Conservation (phyloP, 192 early-diverging fungal genomes). For the Powellomyces hirtus region DNA sequence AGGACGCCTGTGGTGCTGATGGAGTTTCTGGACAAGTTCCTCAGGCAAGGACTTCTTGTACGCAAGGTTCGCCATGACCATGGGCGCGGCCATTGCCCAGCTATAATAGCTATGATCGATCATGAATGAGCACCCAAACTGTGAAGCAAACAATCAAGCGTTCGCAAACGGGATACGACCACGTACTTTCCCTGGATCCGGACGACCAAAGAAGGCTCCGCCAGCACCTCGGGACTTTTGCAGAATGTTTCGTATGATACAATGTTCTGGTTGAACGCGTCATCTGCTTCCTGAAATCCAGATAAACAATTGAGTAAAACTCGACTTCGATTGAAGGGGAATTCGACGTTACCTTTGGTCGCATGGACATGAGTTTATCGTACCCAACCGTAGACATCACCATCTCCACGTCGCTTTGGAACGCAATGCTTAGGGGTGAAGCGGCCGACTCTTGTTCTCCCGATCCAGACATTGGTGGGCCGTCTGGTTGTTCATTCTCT, state of each 20-base stretch:
- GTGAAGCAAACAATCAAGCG: background rate
- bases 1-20: background rate
- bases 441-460: background rate
- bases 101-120: conserved; percentile 62
- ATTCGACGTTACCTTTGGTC: no score
- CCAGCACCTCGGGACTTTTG: conserved; percentile 52
- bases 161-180: background rate
- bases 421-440: conserved; percentile 25
- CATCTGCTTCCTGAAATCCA: conserved; percentile 39
- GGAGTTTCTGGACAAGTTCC: conserved; percentile 10
- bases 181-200: conserved; percentile 52
- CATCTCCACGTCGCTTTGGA: conserved; percentile 23
- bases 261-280: conserved; percentile 48
- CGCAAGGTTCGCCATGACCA: conserved; percentile 55
- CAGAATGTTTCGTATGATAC: conserved; percentile 57
- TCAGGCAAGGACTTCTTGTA: conserved; percentile 58
- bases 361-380: conserved; percentile 17
- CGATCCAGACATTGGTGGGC: background rate
- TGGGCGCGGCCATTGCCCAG: conserved; percentile 60
- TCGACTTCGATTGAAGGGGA: no score
- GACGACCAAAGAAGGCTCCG: conserved; percentile 52
- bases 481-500: no score
- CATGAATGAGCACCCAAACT: no score
- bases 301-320: background rate
- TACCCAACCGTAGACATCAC: conserved; percentile 25